Base-by-base conservation (phyloP, 2,329 filamentous ascomycete species). In the Penicillium sp. region DNA sequence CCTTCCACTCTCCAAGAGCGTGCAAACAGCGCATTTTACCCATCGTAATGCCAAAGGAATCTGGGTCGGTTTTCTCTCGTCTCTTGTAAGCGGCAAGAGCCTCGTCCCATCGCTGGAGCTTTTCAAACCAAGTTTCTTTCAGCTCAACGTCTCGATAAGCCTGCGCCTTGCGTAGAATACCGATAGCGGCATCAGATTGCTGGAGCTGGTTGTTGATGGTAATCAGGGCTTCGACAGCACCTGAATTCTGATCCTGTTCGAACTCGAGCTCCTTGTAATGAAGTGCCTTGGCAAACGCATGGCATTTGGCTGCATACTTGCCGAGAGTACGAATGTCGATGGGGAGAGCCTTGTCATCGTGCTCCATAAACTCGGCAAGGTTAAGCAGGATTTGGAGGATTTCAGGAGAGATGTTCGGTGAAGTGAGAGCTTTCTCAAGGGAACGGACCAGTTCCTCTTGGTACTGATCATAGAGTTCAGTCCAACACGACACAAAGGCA, bases 241-340 rank as follows among this genome's bases (percentile, higher is more conserved):
- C 89, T 15, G 90, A 89, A 67, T 92, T 97, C 68, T 97, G 93
- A 67, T 98, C 95, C 59, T 96, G 92, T 51, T 97, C 82, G 68
- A 98, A 99, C 66, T 99, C 95, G 0, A 98, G 78, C 70, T 99
- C 93, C 67, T 99, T 99, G 75, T 98, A 99, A 66, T 99, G 93
- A 33, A 99, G 77, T 8, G 93, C 93, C 72, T 99, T 99, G 29
- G 93, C 93, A 66, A 95, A 98, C 4, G 93, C 95, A 70, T 99
- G 93, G 60, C 95, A 98, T 62, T 95, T 92, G 18, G 88, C 92
- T 42, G 93, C 93, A 68, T 97, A 95, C 66, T 92, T 87, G 28
- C 95, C 95, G 9, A 98, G 80, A 8, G 93, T 90, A 42, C 93
- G 81, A 56, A 99, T 96, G 66, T 99, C 95, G 55, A 99, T 98